These are phyloP conservation scores for Penicillium paxilli DNA, from an alignment of 495 filamentous ascomycete species.

Conservation along the genomic window DNA sequence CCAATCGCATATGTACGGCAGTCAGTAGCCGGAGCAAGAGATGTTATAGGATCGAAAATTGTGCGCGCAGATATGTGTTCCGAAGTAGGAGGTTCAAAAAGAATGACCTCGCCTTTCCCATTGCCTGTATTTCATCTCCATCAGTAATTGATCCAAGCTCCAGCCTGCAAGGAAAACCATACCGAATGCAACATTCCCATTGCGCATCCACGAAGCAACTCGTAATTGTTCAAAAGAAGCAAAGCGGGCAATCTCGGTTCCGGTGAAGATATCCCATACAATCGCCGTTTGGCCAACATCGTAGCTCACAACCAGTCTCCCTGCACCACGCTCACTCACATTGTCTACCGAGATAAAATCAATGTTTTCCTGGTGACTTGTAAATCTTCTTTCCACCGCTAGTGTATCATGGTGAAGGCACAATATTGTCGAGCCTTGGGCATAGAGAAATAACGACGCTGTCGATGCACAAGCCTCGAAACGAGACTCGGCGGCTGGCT, in stretches of 20 bases:
- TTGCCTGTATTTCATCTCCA: conserved; percentile 58
- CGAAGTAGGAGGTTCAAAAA: conserved; percentile 90
- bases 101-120: conserved; percentile 84
- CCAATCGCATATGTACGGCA: conserved; percentile 97
- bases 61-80: conserved; percentile 93
- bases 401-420: conserved; percentile 90
- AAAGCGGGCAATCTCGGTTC: conserved; percentile 86
- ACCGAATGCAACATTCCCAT: conserved; percentile 98
- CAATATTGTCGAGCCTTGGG: conserved; percentile 74
- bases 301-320: conserved; percentile 87
- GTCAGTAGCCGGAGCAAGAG: conserved; percentile 86
- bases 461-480: conserved; percentile 88
- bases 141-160: conserved; percentile 1
- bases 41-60: conserved; percentile 90
- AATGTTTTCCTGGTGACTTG: conserved; percentile 80
- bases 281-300: conserved; percentile 90
- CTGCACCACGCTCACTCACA: conserved; percentile 82
- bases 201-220: conserved; percentile 92
- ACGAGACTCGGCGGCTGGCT: conserved; percentile 49
- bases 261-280: conserved; percentile 94
- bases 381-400: conserved; percentile 84
- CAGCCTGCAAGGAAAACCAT: conserved; percentile 19
- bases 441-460: conserved; percentile 81
- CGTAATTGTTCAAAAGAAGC: conserved; percentile 83
- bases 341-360: conserved; percentile 86